phyloP scores from a whole-genome alignment of 2,329 filamentous ascomycete species.

The Rutstroemia sp. region DNA sequence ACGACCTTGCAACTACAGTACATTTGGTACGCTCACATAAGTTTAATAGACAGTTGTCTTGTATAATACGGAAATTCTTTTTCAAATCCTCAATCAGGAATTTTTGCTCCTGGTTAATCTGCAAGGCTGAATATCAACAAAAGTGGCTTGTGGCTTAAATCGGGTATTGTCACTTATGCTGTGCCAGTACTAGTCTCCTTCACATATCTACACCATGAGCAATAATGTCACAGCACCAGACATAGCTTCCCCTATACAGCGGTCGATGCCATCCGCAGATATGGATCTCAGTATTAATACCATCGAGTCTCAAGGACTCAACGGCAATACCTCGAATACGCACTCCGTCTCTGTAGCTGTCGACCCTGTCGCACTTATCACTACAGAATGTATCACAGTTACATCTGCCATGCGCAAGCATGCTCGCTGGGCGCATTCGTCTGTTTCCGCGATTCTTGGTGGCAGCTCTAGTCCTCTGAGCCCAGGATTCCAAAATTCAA shows the following conservation, averaged over 20 bases:
- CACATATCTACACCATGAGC: conserved; percentile 21
- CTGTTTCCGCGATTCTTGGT: conserved; percentile 89
- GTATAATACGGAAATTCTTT: neutral
- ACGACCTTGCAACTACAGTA: neutral
- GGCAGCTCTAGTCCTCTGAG: conserved; percentile 47
- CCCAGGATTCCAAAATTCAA: conserved; percentile 35
- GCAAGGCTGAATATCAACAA: neutral
- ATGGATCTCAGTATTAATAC: conserved; percentile 7
- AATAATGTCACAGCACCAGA: conserved; percentile 20
- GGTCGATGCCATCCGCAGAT: conserved; percentile 10
- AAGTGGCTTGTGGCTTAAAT: neutral
- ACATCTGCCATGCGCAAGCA: conserved; percentile 98
- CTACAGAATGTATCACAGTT: conserved; percentile 97
- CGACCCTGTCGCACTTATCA: conserved; percentile 85
- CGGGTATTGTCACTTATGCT: conserved; percentile 5
- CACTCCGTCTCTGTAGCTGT: conserved; percentile 67
- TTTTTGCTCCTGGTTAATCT: neutral
- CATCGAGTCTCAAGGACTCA: conserved; percentile 9
- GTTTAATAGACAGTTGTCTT: neutral
- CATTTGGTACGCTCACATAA: too few relatives aligned
- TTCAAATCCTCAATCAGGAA: neutral
- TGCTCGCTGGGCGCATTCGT: conserved; percentile 91
- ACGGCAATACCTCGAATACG: conserved; percentile 20
- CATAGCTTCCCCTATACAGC: conserved; percentile 14
- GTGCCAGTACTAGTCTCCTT: conserved; percentile 2